Evolutionary conservation across 2,329 filamentous ascomycete genomes (phyloP), one percentile per base, ranked within the genome.

Genomic region (Aspergillus sp.): DNA sequence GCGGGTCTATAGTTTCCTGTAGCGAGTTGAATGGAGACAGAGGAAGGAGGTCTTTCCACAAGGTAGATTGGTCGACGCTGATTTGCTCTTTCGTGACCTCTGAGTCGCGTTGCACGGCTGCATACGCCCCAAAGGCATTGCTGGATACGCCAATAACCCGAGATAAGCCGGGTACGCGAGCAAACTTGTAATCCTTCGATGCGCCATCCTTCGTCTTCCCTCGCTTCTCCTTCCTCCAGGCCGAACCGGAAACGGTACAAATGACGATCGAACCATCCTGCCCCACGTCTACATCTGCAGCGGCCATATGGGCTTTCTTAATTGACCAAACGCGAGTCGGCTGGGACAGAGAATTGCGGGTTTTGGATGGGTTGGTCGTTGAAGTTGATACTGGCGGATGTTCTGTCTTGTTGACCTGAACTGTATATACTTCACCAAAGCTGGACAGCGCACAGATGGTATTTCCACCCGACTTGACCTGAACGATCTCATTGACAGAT

Each of bases 261-360:
- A 99, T 87, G 58, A 99, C 96, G 65, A 99, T 91, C 0, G 93
- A 96, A 2, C 93, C 95, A 74, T 98, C 90, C 72, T 96, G 92
- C 39, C 93, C 92, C 3, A 98, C 89, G 62, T 88, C 90, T 2
- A 96, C 91, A 61, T 96, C 96, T 56, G 86, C 86, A 30, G 91
- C 93, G 3, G 92, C 92, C 87, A 89, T 88, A 59, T 87, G 85
- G 60, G 91, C 89, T 72, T 96, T 97, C 67, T 89, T 89, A 2
- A 93, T 88, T 30, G 89, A 91, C 95, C 95, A 99, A 25, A 97
- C 88, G 60, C 91, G 88, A 63, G 91, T 86, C 0, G 94, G 91
- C 39, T 82, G 78, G 0, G 91, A 92, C 3, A 97, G 81, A 2
- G 92, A 90, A 63, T 89, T 90, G 65, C 90, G 90, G 61, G 96